phyloP scores from a whole-genome alignment of 345 rosid species.

The Linum usitatissimum region DNA sequence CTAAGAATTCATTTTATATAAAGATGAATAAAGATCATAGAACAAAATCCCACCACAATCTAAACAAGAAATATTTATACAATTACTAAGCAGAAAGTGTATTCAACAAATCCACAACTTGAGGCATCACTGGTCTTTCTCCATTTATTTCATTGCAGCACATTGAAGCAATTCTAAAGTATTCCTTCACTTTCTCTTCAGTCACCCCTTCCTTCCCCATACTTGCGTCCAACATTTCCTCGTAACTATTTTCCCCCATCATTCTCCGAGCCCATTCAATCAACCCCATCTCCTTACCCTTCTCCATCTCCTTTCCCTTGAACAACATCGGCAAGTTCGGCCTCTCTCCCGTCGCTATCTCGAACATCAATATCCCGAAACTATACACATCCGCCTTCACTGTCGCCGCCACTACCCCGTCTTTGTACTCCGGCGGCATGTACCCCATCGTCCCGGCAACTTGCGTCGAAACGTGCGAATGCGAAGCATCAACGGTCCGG shows the following conservation, averaged over 20 bases:
- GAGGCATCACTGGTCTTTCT: slow-evolving; percentile 48
- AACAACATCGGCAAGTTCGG: slow-evolving; percentile 48
- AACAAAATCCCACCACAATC: too few relatives aligned
- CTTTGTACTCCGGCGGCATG: slow-evolving; percentile 93
- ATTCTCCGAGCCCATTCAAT: slow-evolving; percentile 45
- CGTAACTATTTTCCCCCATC: slow-evolving; percentile 24
- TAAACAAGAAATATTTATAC: background rate
- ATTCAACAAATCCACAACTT: slow-evolving; percentile 31
- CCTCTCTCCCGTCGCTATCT: slow-evolving; percentile 43
- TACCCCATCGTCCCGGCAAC: slow-evolving; percentile 94
- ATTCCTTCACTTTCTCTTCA: slow-evolving; percentile 32
- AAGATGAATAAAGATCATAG: too few relatives aligned
- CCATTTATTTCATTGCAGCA: slow-evolving; percentile 34
- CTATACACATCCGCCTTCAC: slow-evolving; percentile 62
- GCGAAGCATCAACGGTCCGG: slow-evolving; percentile 34
- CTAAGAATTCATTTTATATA: too few relatives aligned
- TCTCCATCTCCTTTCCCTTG: slow-evolving; percentile 5
- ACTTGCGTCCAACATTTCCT: slow-evolving; percentile 43
- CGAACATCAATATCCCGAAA: slow-evolving; percentile 75
- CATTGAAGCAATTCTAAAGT: slow-evolving; percentile 45
- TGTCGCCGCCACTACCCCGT: slow-evolving; percentile 59
- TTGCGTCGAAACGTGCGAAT: slow-evolving; percentile 80
- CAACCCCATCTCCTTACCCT: slow-evolving; percentile 30
- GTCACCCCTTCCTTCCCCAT: slow-evolving; percentile 17
- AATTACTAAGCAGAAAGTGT: background rate